Evolutionary conservation across 2,329 filamentous ascomycete genomes (phyloP).

Genomic region (Thelonectria discophora): DNA sequence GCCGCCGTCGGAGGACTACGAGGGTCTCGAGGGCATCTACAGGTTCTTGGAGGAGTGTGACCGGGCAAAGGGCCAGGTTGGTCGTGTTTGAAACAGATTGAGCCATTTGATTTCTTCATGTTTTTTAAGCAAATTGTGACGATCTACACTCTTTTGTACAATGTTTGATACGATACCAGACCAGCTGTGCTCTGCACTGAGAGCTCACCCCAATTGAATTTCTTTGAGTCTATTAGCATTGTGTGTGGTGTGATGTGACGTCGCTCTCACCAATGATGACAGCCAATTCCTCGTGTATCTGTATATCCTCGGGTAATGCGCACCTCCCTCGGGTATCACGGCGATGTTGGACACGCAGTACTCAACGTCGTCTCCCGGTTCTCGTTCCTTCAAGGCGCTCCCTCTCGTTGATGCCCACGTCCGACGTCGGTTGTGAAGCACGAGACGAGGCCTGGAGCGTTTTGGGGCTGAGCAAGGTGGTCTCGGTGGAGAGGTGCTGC

Average conservation of each 20-base stretch:
- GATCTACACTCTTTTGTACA: slow-evolving; percentile 41
- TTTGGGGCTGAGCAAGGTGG: slow-evolving; percentile 34
- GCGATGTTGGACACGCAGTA: neutral
- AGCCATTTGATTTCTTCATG: slow-evolving; percentile 25
- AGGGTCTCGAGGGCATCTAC: slow-evolving; percentile 66
- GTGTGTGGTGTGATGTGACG: slow-evolving; percentile 1
- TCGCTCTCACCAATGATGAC: slow-evolving; percentile 7
- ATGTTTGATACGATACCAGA: slow-evolving; percentile 27
- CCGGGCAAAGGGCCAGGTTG: slow-evolving; percentile 49
- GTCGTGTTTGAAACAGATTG: slow-evolving; percentile 31
- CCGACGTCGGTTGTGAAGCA: slow-evolving; percentile 24
- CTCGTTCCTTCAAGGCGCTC: neutral
- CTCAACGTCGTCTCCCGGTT: neutral
- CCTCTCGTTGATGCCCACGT: slow-evolving; percentile 1
- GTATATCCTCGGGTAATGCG: neutral
- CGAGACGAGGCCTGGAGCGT: slow-evolving; percentile 1
- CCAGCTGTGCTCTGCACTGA: slow-evolving; percentile 28
- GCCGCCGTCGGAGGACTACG: slow-evolving; percentile 58
- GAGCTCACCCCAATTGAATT: slow-evolving; percentile 35
- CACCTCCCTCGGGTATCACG: neutral
- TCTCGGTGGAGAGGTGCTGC: slow-evolving; percentile 46
- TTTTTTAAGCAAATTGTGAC: slow-evolving; percentile 27
- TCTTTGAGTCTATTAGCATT: slow-evolving; percentile 29
- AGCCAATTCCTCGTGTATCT: neutral
- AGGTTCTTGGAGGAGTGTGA: slow-evolving; percentile 68